Base-by-base conservation (phyloP, 176 grass and related monocot species). In the Avena sativa region DNA sequence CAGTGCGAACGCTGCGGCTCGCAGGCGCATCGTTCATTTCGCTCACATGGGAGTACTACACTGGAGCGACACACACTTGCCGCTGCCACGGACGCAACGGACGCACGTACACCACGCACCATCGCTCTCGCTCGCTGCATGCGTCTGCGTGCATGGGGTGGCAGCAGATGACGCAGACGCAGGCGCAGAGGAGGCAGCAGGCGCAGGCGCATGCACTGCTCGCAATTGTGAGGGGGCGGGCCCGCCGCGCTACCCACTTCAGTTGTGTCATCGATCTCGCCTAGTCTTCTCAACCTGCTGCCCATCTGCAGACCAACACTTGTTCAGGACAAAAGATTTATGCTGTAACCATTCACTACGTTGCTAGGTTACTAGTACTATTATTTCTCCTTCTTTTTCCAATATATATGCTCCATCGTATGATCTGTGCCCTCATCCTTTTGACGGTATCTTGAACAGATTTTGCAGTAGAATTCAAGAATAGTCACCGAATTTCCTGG, bases 231-330 rank as follows among this genome's bases (percentile, higher is more conserved):
- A 83, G n/a, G n/a, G n/a, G n/a, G n/a, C n/a, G n/a, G 47, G 9
- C 44, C 83, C 85, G 74, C 30, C 13, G 75, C 81, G 75, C 81
- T 67, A 91, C 85, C 85, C 85, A 84, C 75, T 91, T 87, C 85
- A 69, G 85, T 87, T 91, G 85, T 81, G 85, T 81, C 85, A 84
- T 91, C 85, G 81, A 84, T 26, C 89, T 87, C 89, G 76, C 76
- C 76, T 80, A 62, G 89, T 88, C 89, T 84, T 81, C 85, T 91
- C 89, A 88, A 46, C 85, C 85, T 84, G 40, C 28, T 30, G 74
- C 19, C 82, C 1, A 40, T 65, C 89, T 60, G 78, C 36, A 30
- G 28, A 30, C 28, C 28, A 30, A 30, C 28, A 61, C 58, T 89
- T 32, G 55, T 20, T 71, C 49, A 19, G 13, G 52, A 14, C 76